Base-by-base conservation (phyloP, 2,329 filamentous ascomycete species). In the Apiospora malaysiana region DNA sequence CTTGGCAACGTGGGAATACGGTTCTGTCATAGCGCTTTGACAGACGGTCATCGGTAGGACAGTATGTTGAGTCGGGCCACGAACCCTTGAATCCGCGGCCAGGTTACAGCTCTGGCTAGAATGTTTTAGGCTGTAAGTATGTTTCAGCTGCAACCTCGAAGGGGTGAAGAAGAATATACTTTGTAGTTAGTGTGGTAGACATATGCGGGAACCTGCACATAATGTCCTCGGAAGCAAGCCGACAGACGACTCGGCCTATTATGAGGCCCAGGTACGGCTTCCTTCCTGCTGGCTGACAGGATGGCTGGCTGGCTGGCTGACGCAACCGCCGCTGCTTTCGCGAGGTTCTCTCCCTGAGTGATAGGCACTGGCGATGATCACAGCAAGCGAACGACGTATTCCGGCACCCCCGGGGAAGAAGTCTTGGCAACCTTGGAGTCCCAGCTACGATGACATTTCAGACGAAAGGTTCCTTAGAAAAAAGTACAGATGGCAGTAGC, bases 11-110 rank as follows among this genome's bases (percentile, higher is more conserved):
- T 63, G 56, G 32, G 23, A 56, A n/a, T 27, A 40, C 42, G 43
- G 27, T 68, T 43, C 66, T 68, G 66, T 47, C 66, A 68, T 32
- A 37, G 32, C 25, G 66, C 43, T 32, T 67, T 67, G 66, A 67
- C 66, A 46, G 66, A 59, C 27, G 27, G 51, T 21, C 51, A 59
- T 27, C 16, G 25, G 14, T 56, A 12, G 49, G 14, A 56, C 49
- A 56, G 56, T 21, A 40, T 63, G 18, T 63, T 40, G 14, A 63
- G 56, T 40, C 56, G 56, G 32, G 56, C 21, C 56, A 63, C 40
- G 56, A n/a, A 63, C 56, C 56, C 56, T 40, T 63, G 56, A 63
- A 63, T 40, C 56, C 56, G 56, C 56, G 27, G 56, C 27, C 32
- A 63, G 32, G 56, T 40, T 9, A 32, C 32, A 63, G 32, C 56